phyloP scores from a whole-genome alignment of 2,329 filamentous ascomycete genomes.

The Aspergillus tamarii region DNA sequence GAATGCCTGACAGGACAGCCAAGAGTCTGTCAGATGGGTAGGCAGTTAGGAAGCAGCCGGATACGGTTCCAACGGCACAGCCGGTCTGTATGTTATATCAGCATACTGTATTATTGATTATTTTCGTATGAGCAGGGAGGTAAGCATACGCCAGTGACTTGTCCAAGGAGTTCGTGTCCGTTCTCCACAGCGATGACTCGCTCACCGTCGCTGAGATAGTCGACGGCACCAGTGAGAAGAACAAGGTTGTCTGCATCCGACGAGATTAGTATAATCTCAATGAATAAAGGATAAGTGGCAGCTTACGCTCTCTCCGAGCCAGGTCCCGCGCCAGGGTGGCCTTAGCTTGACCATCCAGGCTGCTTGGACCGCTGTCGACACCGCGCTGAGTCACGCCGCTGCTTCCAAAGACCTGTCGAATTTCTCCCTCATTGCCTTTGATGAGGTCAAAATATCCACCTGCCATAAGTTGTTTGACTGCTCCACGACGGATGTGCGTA shows the following conservation, averaged over 20 bases:
- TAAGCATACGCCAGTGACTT: constrained; percentile 47
- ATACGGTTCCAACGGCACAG: constrained; percentile 80
- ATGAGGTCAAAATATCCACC: constrained; percentile 82
- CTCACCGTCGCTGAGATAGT: constrained; percentile 75
- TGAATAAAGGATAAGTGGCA: background rate
- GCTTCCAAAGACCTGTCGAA: constrained; percentile 70
- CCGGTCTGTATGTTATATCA: constrained; percentile 57
- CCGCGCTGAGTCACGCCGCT: constrained; percentile 70
- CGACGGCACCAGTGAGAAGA: constrained; percentile 78
- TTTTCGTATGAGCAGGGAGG: background rate
- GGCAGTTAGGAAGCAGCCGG: constrained; percentile 75
- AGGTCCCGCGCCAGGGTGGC: constrained; percentile 66
- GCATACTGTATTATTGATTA: background rate
- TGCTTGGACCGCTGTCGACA: constrained; percentile 73
- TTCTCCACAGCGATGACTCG: constrained; percentile 72
- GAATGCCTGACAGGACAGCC: constrained; percentile 71
- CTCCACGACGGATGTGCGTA: constrained; percentile 70
- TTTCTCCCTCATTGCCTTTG: constrained; percentile 93
- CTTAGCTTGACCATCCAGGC: constrained; percentile 57
- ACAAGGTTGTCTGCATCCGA: constrained; percentile 60
- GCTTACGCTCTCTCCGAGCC: constrained; percentile 64
- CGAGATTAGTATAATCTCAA: background rate
- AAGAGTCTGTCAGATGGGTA: constrained; percentile 67
- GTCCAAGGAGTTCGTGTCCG: constrained; percentile 65
- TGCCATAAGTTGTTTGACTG: constrained; percentile 71